phyloP scores from a whole-genome alignment of 2,329 filamentous ascomycete genomes.

The Stachybotrys chartarum region DNA sequence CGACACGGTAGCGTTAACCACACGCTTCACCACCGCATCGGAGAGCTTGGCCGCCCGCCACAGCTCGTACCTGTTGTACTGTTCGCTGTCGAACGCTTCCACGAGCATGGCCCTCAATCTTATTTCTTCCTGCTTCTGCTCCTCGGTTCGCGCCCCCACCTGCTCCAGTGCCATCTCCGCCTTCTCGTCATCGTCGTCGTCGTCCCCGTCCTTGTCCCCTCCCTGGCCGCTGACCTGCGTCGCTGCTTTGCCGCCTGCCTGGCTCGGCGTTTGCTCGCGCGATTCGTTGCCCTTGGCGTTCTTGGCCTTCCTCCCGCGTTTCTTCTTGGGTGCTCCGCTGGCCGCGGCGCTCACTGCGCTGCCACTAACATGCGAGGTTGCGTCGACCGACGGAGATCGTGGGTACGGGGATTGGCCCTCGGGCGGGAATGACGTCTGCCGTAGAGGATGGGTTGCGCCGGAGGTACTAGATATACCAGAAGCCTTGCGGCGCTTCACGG shows the following conservation, averaged over 20 bases:
- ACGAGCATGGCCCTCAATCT: constrained; percentile 54
- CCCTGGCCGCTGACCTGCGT: constrained; percentile 38
- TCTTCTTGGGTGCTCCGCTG: constrained; percentile 43
- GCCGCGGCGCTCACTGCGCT: constrained; percentile 44
- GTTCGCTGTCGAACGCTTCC: constrained; percentile 56
- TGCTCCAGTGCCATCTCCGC: constrained; percentile 51
- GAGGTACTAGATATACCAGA: constrained; percentile 54
- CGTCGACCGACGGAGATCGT: constrained; percentile 61
- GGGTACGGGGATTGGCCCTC: constrained; percentile 48
- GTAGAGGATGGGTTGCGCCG: constrained; percentile 58
- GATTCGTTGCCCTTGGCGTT: constrained; percentile 37
- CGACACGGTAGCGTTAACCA: constrained; percentile 74
- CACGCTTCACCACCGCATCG: constrained; percentile 61
- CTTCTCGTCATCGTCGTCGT: constrained; percentile 50
- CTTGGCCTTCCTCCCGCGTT: constrained; percentile 56
- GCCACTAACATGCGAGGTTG: constrained; percentile 52
- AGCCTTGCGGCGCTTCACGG: constrained; percentile 63
- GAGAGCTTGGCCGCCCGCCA: constrained; percentile 64
- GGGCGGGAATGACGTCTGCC: constrained; percentile 75
- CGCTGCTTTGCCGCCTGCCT: constrained; percentile 31
- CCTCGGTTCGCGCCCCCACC: constrained; percentile 54
- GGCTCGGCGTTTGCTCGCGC: constrained; percentile 36
- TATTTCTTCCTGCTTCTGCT: constrained; percentile 59
- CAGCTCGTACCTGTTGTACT: constrained; percentile 63
- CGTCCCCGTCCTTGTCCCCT: constrained; percentile 39